Percentiles rank a stretch among this genome's conserved stretches.
These are phyloP conservation scores for Fusarium devonianum DNA, from an alignment of 2,329 filamentous ascomycete species.

Conservation along the genomic window DNA sequence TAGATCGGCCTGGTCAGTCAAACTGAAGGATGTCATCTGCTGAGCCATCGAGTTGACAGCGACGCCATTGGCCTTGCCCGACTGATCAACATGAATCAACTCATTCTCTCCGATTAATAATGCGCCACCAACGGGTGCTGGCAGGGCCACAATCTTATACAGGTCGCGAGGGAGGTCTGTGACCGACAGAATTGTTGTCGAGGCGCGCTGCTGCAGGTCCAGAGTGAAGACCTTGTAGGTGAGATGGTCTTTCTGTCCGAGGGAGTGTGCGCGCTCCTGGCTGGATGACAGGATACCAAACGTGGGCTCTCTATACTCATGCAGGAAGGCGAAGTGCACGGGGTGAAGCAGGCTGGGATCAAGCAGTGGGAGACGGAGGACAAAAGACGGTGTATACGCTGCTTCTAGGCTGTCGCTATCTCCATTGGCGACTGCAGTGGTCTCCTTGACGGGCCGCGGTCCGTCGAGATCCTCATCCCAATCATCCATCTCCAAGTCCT, in stretches of 20 bases:
- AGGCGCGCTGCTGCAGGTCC: conserved; percentile 90
- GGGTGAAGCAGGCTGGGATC: conserved; percentile 88
- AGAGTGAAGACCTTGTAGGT: conserved; percentile 95
- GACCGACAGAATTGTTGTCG: conserved; percentile 90
- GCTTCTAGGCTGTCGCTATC: conserved; percentile 56
- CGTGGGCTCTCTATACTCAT: conserved; percentile 97
- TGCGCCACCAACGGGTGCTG: conserved; percentile 86
- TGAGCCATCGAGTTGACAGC: conserved; percentile 91
- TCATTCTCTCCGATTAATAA: conserved; percentile 89
- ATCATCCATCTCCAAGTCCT: conserved; percentile 90
- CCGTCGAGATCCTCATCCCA: conserved; percentile 85
- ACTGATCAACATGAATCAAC: conserved; percentile 93
- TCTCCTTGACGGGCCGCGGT: conserved; percentile 62
- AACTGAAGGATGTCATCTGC: conserved; percentile 80
- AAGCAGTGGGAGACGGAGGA: conserved; percentile 86
- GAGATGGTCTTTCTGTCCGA: conserved; percentile 85
- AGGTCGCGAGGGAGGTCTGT: conserved; percentile 86
- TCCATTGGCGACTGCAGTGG: conserved; percentile 46
- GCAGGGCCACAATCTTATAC: conserved; percentile 80
- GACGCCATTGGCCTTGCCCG: conserved; percentile 89
- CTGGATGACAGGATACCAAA: conserved; percentile 92
- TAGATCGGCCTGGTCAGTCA: conserved; percentile 85
- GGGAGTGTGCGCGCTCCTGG: conserved; percentile 73
- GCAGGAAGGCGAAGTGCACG: conserved; percentile 88
- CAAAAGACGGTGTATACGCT: conserved; percentile 90